Conservation (phyloP, 805 yeast genomes). For the Brettanomyces bruxellensis region DNA sequence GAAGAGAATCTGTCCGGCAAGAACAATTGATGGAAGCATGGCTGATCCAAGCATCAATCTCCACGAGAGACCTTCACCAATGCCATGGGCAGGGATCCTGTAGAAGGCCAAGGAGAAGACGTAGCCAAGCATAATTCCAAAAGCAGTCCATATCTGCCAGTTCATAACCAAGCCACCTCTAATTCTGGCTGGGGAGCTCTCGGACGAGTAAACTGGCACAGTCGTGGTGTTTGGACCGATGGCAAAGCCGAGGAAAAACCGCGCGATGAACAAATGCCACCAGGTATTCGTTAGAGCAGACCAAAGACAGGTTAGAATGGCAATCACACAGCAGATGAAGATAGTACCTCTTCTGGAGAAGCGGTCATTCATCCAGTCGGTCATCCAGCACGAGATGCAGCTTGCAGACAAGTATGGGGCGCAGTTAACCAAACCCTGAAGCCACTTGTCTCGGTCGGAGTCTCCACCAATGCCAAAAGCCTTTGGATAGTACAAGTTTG, state of each 20-base stretch:
- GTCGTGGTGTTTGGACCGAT: slow-evolving; percentile 72
- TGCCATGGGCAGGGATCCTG: slow-evolving; percentile 37
- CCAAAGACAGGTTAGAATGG: slow-evolving; percentile 60
- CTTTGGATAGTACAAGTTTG: slow-evolving; percentile 50
- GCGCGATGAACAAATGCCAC: slow-evolving; percentile 60
- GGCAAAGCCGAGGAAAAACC: slow-evolving; percentile 59
- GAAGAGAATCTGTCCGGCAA: slow-evolving; percentile 50
- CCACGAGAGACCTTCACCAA: slow-evolving; percentile 52
- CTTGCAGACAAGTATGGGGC: slow-evolving; percentile 65
- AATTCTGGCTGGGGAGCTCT: slow-evolving; percentile 51
- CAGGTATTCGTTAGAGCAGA: slow-evolving; percentile 55
- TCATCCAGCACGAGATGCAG: slow-evolving; percentile 51
- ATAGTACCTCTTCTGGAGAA: slow-evolving; percentile 62
- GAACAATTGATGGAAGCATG: slow-evolving; percentile 54
- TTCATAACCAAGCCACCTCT: slow-evolving; percentile 65
- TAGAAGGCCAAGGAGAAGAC: slow-evolving; percentile 57
- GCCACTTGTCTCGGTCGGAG: slow-evolving; percentile 42
- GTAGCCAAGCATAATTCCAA: slow-evolving; percentile 67
- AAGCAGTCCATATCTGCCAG: slow-evolving; percentile 71
- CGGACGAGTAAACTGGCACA: slow-evolving; percentile 63
- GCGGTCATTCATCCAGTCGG: slow-evolving; percentile 47
- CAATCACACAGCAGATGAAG: slow-evolving; percentile 51
- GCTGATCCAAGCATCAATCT: slow-evolving; percentile 65
- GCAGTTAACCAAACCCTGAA: slow-evolving; percentile 57
- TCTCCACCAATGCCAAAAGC: slow-evolving; percentile 42